phyloP scores from a whole-genome alignment of 495 filamentous ascomycete genomes.

The Neurospora sp. region DNA sequence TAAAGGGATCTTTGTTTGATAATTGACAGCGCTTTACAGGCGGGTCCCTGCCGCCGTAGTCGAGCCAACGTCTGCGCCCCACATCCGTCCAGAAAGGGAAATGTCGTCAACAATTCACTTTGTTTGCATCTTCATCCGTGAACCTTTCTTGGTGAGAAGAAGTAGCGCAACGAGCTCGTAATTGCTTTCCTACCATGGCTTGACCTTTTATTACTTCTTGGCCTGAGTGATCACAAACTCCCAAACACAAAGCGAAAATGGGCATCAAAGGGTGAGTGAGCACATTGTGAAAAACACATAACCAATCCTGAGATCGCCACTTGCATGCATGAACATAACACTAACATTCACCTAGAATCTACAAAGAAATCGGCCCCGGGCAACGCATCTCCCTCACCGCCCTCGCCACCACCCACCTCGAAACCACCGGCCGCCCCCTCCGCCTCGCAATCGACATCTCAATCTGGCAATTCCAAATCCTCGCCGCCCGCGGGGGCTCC shows the following conservation, averaged over 20 bases:
- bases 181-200: not conserved
- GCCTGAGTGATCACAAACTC: not conserved
- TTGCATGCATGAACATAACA: too few species aligned
- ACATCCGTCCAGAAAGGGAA: conserved; percentile 11
- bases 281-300: too few species aligned
- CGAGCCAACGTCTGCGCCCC: not conserved
- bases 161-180: not conserved
- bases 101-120: conserved; percentile 19
- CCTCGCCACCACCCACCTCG: conserved; percentile 65
- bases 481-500: conserved; percentile 70
- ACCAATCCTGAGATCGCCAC: too few species aligned
- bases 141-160: not conserved
- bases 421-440: conserved; percentile 59
- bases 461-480: conserved; percentile 95
- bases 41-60: not conserved
- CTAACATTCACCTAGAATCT: conserved; percentile 48
- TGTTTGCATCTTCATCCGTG: not conserved
- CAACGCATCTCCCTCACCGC: conserved; percentile 74
- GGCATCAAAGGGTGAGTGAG: conserved; percentile 52
- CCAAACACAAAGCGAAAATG: conserved; percentile 26
- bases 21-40: not conserved
- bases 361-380: conserved; percentile 76
- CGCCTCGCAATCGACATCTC: conserved; percentile 89
- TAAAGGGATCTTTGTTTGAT: too few species aligned
- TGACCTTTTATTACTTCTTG: not conserved